phyloP scores from a whole-genome alignment of 2,329 filamentous ascomycete species.

The Claviceps maximensis region DNA sequence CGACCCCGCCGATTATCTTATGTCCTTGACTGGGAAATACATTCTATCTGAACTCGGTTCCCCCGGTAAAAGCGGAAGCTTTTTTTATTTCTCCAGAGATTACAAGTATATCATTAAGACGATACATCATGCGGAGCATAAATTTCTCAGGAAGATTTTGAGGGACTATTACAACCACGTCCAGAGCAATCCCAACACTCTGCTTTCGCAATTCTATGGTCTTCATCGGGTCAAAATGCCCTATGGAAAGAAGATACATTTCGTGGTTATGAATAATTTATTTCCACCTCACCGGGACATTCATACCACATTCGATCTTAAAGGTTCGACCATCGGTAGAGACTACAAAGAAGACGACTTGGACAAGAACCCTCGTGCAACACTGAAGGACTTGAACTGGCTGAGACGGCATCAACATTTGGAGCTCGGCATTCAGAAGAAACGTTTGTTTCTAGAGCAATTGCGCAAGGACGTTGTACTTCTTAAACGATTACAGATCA shows the following conservation, averaged over 20 bases:
- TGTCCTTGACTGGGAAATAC: conserved; percentile 97
- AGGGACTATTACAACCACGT: conserved; percentile 93
- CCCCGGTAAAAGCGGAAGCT: conserved; percentile 94
- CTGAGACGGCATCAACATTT: conserved; percentile 71
- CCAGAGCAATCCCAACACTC: conserved; percentile 83
- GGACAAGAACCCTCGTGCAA: conserved; percentile 79
- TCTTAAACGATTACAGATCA: conserved; percentile 80
- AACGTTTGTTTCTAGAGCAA: conserved; percentile 76
- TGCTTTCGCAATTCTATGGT: conserved; percentile 95
- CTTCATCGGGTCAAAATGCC: conserved; percentile 96
- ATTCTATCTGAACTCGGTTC: conserved; percentile 95
- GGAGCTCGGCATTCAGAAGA: conserved; percentile 81
- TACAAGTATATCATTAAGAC: conserved; percentile 99
- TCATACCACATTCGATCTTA: conserved; percentile 91
- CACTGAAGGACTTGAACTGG: conserved; percentile 96
- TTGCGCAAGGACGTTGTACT: conserved; percentile 77
- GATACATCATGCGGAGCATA: conserved; percentile 90
- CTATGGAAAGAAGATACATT: conserved; percentile 96
- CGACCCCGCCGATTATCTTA: conserved; percentile 93
- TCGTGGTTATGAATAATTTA: conserved; percentile 99
- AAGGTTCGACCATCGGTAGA: conserved; percentile 87
- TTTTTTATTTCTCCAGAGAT: conserved; percentile 98
- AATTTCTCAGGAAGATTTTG: conserved; percentile 69
- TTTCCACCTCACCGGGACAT: conserved; percentile 97
- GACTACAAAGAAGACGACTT: conserved; percentile 84